A percentile compares a stretch with the other conserved stretches of the same genome.
Conservation (phyloP, 2,329 filamentous ascomycete species). For the Magnaporthiopsis incrustans region DNA sequence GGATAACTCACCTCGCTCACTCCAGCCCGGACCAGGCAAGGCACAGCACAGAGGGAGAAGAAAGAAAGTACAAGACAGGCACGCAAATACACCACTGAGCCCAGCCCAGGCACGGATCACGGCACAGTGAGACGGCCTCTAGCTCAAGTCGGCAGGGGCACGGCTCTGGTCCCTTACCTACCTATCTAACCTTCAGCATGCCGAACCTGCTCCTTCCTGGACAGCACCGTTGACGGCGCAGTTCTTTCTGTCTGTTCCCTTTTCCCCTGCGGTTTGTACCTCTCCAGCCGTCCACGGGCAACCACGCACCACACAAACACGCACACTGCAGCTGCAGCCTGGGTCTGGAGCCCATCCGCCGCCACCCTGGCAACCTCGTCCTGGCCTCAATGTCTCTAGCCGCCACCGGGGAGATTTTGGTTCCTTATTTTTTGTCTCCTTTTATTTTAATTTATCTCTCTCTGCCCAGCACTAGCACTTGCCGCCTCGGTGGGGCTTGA, state of each 20-base stretch:
- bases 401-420: not conserved
- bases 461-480: not conserved
- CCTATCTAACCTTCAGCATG: not conserved
- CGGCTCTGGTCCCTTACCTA: not conserved
- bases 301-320: too few species aligned
- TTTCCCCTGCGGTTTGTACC: not conserved
- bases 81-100: not conserved
- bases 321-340: not conserved
- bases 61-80: not conserved
- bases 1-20: not conserved
- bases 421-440: not conserved
- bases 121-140: not conserved
- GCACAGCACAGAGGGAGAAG: not conserved
- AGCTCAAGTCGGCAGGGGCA: not conserved
- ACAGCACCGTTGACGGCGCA: not conserved
- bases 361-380: not conserved
- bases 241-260: not conserved
- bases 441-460: not conserved
- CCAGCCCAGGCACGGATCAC: not conserved
- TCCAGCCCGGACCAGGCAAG: too few species aligned
- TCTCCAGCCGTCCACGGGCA: too few species aligned
- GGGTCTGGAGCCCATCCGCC: too few species aligned
- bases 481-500: not conserved
- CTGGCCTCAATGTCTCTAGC: not conserved
- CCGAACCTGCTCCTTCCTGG: not conserved